Base-by-base conservation (phyloP, 2,329 filamentous ascomycete genomes). In the Biscogniauxia mediterranea region DNA sequence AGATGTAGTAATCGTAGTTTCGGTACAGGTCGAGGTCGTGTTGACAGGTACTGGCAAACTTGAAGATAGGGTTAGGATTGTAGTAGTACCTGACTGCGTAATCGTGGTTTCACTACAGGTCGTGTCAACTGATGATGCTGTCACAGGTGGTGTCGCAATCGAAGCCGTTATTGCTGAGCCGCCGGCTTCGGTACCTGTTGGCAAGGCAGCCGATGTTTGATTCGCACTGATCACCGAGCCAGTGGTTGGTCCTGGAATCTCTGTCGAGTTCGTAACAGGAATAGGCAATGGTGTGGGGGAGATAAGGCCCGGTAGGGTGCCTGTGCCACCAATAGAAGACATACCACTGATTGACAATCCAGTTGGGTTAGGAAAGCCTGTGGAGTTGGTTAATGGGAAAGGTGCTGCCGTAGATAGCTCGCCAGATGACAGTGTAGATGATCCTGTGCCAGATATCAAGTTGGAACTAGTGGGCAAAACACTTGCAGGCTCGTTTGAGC, bases 11-110 rank as follows among this genome's bases (percentile, higher is more conserved):
- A 66, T 56, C 21, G 61, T 68, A 17, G 63, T 65, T 60, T 68
- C 64, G 51, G 54, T 64, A 38, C 63, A 65, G 2, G 65, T 67
- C 28, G 63, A 67, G 2, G 65, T 67, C 21, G 65, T 67, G 25
- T 66, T 62, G 50, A 64, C 58, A 19, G 63, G 52, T 2, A 52
- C 28, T 11, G 42, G 20, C 13, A 57, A 17, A 19, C 23, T 32
- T 42, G 64, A 51, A 19, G 56, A 55, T 17, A 64, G 52, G 13
- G 65, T 65, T 32, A 62, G 3, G 5, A 64, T 26, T 0, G 59
- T 64, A 6, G 56, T 61, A 50, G 61, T 64, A 42, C 60, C 58
- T 42, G 60, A 66, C 53, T 61, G 56, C 54, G 57, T 66, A 52
- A 64, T 61, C 50, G 64, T 66, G 28, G 50, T 66, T 56, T 64